These are phyloP conservation scores for Solanum microdontum DNA, from an alignment of 257 asterid species.

Conservation along the genomic window DNA sequence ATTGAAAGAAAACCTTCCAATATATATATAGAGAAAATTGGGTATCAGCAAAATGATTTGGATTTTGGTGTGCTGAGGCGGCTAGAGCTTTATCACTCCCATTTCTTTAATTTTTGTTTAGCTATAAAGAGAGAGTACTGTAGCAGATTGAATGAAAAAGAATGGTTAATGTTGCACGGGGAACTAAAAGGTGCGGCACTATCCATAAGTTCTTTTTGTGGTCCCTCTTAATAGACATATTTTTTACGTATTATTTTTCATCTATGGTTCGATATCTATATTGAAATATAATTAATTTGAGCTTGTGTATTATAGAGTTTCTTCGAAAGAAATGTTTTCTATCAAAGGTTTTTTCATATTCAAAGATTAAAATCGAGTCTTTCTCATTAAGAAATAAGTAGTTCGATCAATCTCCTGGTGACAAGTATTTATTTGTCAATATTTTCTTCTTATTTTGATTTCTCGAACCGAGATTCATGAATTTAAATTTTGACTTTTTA, in stretches of 20 bases:
- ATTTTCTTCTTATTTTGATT: background rate
- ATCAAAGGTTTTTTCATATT: too few relatives aligned
- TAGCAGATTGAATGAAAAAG: background rate
- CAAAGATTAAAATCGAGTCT: too few relatives aligned
- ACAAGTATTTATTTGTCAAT: background rate
- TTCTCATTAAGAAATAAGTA: background rate
- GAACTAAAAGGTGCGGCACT: conserved; percentile 3
- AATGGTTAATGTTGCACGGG: conserved; percentile 4
- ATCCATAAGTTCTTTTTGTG: background rate
- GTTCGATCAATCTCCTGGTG: background rate
- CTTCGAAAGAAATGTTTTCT: rapidly evolving
- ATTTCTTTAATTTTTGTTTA: background rate
- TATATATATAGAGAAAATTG: background rate
- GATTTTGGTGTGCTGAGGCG: background rate
- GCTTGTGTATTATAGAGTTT: too few relatives aligned
- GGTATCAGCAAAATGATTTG: background rate
- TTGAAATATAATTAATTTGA: background rate
- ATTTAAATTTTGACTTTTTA: background rate
- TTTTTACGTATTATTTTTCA: background rate
- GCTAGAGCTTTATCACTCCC: background rate
- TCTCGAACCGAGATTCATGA: too few relatives aligned
- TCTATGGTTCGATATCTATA: background rate
- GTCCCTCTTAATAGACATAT: background rate
- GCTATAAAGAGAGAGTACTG: background rate
- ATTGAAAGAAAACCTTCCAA: background rate